Conservation (phyloP, 75 land plant genomes). For the Pinus tabuliformis region DNA sequence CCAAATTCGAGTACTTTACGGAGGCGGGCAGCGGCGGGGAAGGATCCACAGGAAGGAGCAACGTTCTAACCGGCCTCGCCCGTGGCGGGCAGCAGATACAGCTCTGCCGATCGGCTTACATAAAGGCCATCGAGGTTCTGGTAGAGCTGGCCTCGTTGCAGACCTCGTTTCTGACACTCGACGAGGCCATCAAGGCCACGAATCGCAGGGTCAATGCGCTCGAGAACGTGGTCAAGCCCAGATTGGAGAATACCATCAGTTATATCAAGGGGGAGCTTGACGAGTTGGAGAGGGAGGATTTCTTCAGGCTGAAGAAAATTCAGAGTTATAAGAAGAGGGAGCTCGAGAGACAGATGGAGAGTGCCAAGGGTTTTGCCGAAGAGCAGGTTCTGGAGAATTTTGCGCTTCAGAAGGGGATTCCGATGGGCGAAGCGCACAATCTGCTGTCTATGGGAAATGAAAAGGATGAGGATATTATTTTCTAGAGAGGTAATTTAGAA, state of each 20-base stretch:
- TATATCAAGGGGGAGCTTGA: constrained; percentile 94
- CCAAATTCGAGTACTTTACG: constrained; percentile 74
- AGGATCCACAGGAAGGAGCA: constrained; percentile 19
- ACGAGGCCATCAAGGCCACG: constrained; percentile 94
- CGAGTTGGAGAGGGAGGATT: constrained; percentile 94
- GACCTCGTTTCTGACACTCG: constrained; percentile 88
- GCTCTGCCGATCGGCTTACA: constrained; percentile 72
- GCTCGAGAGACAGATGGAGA: constrained; percentile 56
- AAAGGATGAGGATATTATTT: constrained; percentile 64
- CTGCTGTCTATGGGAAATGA: constrained; percentile 37
- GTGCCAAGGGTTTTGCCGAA: constrained; percentile 43
- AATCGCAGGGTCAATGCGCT: constrained; percentile 93
- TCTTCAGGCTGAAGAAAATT: constrained; percentile 90
- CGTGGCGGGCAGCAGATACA: constrained; percentile 93
- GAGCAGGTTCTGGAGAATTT: constrained; percentile 42
- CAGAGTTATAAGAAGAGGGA: constrained; percentile 93
- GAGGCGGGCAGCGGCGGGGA: constrained; percentile 42
- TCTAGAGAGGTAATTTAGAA: constrained; percentile 16
- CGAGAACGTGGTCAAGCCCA: constrained; percentile 94
- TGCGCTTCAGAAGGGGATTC: constrained; percentile 48
- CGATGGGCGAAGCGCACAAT: constrained; percentile 35
- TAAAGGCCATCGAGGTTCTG: constrained; percentile 83
- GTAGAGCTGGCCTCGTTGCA: constrained; percentile 96
- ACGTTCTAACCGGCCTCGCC: constrained; percentile 86
- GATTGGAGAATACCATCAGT: constrained; percentile 83